Percentiles rank a stretch among this genome's conserved stretches.
phyloP scores from a whole-genome alignment of 2,329 filamentous ascomycete species.

The Westerdykella sp. region DNA sequence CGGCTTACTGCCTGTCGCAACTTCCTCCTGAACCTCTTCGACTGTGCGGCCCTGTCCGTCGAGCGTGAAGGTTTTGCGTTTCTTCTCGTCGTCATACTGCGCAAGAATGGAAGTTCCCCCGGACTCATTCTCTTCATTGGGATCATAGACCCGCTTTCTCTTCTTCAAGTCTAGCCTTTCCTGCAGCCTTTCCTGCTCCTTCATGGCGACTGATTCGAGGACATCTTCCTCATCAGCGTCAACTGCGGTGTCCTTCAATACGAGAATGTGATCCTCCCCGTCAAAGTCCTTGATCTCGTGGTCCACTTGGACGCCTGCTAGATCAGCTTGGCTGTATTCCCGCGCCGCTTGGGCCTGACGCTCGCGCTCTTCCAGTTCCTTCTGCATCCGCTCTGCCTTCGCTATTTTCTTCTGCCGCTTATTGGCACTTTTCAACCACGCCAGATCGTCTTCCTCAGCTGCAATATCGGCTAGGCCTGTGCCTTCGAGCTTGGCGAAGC shows the following conservation, averaged over 20 bases:
- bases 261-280: constrained; percentile 79
- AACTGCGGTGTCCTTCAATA: constrained; percentile 88
- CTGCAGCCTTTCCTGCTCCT: constrained; percentile 64
- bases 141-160: constrained; percentile 83
- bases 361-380: constrained; percentile 69
- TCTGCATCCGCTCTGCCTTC: constrained; percentile 61
- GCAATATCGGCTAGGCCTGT: constrained; percentile 76
- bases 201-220: constrained; percentile 68
- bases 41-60: constrained; percentile 65
- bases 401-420: constrained; percentile 90
- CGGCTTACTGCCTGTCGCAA: constrained; percentile 47
- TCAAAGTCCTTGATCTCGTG: constrained; percentile 81
- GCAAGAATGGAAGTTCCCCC: constrained; percentile 65
- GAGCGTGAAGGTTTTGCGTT: constrained; percentile 79
- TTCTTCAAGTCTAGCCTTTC: constrained; percentile 84
- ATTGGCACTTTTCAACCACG: constrained; percentile 85
- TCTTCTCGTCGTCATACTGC: constrained; percentile 96
- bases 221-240: constrained; percentile 81
- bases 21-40: constrained; percentile 56
- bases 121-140: constrained; percentile 62
- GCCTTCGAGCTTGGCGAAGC: constrained; percentile 69
- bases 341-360: constrained; percentile 54
- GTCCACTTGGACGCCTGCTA: constrained; percentile 85
- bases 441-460: constrained; percentile 64
- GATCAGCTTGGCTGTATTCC: constrained; percentile 78